Evolutionary conservation across 2,329 filamentous ascomycete genomes (phyloP).

Genomic region (Aquanectria penicillioides): DNA sequence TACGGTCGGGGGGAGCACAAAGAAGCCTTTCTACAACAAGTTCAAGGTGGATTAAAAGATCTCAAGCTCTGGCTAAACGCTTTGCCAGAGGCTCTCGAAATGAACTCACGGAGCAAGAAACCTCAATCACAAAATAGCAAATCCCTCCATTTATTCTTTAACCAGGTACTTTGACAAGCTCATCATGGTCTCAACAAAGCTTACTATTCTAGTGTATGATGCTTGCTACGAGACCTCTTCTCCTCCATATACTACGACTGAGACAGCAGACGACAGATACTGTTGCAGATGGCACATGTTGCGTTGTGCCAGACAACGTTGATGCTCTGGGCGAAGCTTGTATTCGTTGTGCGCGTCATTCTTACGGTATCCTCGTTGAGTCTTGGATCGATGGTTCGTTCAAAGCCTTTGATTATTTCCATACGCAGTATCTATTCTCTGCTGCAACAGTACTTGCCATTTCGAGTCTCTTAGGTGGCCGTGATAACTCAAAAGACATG

Average conservation of each 20-base stretch:
- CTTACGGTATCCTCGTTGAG: background rate
- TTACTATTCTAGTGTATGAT: background rate
- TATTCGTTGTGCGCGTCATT: background rate
- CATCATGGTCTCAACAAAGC: background rate
- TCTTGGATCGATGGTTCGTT: slow-evolving; percentile 1
- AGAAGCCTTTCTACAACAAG: background rate
- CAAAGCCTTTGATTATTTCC: background rate
- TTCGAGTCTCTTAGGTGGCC: background rate
- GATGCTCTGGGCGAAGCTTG: background rate
- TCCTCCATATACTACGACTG: background rate
- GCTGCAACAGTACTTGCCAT: background rate
- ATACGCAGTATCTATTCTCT: background rate
- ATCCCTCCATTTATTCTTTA: background rate
- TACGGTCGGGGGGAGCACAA: background rate
- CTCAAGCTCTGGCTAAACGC: background rate
- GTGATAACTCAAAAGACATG: background rate
- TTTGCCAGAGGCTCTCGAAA: background rate
- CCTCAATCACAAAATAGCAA: background rate
- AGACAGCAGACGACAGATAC: background rate
- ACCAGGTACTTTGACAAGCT: background rate
- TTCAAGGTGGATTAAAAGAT: background rate
- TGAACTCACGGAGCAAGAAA: background rate
- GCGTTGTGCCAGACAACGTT: background rate
- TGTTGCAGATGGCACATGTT: background rate
- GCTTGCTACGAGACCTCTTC: background rate